Evolutionary conservation across 768 basidiomycete species (phyloP).

Genomic region (Boletus tomentosulus): DNA sequence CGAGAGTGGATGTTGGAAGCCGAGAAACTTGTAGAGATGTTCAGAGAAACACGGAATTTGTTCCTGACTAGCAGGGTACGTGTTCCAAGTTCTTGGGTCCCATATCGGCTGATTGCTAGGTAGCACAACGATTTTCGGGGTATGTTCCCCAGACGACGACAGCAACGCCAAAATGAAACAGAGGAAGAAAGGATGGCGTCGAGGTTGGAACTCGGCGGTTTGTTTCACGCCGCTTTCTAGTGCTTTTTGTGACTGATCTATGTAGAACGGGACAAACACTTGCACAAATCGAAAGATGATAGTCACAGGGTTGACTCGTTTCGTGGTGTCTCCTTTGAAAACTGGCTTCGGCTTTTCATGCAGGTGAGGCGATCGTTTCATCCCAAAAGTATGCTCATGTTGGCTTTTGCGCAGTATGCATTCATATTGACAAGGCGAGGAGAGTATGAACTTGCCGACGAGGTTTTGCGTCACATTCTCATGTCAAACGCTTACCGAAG

Average conservation of each 20-base stretch:
- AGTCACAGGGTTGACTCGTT: conserved; percentile 58
- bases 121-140: conserved; percentile 59
- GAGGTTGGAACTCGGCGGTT: conserved; percentile 71
- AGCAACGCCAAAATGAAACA: conserved; percentile 44
- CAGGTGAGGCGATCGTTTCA: conserved; percentile 48
- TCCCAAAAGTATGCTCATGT: conserved; percentile 1
- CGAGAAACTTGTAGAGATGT: conserved; percentile 80
- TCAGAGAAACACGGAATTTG: conserved; percentile 77
- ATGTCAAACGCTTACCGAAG: conserved; percentile 70
- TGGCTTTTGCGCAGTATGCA: conserved; percentile 50
- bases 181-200: conserved; percentile 72
- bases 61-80: conserved; percentile 75
- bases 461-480: conserved; percentile 71
- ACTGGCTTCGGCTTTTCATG: conserved; percentile 83
- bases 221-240: conserved; percentile 13
- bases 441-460: conserved; percentile 64
- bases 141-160: conserved; percentile 55
- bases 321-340: conserved; percentile 75
- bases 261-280: conserved; percentile 54
- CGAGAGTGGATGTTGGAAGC: conserved; percentile 81
- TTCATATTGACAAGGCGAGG: conserved; percentile 63
- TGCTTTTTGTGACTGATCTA: not conserved
- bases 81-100: conserved; percentile 3
- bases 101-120: not conserved
- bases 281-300: conserved; percentile 45